These are phyloP conservation scores for Calonectria pteridis DNA, from an alignment of 2,329 filamentous ascomycete species.

Conservation along the genomic window DNA sequence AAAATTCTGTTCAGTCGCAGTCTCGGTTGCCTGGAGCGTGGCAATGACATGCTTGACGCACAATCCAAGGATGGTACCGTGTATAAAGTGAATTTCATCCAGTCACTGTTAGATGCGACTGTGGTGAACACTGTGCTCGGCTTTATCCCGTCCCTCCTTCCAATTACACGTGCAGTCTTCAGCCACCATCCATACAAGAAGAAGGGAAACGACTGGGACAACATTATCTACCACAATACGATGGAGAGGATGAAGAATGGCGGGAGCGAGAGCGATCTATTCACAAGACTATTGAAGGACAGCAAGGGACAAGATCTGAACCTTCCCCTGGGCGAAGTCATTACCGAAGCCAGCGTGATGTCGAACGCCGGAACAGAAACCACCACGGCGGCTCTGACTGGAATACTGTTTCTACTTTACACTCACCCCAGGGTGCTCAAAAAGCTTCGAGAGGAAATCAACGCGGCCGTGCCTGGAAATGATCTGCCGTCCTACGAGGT, in stretches of 20 bases:
- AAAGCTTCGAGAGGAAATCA: constrained; percentile 12
- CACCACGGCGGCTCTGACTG: constrained; percentile 19
- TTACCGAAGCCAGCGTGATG: constrained; percentile 15
- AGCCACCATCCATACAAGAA: constrained; percentile 10
- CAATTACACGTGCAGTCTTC: neutral
- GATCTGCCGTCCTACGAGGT: neutral
- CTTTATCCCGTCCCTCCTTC: neutral
- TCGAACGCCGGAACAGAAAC: constrained; percentile 25
- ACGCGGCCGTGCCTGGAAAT: constrained; percentile 3
- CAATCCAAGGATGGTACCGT: neutral
- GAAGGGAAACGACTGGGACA: constrained; percentile 6
- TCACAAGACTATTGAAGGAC: neutral
- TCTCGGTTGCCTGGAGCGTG: constrained; percentile 21
- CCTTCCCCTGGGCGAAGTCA: neutral
- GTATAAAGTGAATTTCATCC: constrained; percentile 13
- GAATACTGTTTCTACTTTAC: neutral
- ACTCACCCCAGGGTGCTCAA: neutral
- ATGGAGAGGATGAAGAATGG: neutral
- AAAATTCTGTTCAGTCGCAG: neutral
- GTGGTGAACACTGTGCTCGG: constrained; percentile 5
- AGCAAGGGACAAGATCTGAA: neutral
- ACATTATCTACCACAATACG: constrained; percentile 18
- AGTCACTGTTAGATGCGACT: constrained; percentile 10
- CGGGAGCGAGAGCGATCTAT: neutral
- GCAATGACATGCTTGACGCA: constrained; percentile 14